These are phyloP conservation scores for Elaeis guineensis DNA, from an alignment of 176 grass and related monocot genomes.

Conservation along the genomic window DNA sequence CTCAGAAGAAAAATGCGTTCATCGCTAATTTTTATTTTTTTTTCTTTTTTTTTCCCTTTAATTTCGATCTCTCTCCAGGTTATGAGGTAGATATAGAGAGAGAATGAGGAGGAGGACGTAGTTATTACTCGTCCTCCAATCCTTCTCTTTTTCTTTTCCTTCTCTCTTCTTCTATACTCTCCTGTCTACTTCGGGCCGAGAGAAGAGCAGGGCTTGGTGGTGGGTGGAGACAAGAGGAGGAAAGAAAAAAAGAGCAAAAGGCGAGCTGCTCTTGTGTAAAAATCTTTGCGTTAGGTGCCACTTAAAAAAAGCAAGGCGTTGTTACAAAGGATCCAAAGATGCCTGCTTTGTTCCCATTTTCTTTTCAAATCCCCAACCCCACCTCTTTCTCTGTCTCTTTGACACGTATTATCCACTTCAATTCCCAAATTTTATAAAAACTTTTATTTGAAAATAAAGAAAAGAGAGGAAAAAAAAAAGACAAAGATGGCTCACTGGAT, in stretches of 20 bases:
- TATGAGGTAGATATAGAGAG: not conserved
- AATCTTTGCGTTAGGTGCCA: constrained; percentile 5
- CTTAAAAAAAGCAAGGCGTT: not conserved
- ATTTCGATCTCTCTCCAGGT: not conserved
- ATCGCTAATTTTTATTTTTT: no score
- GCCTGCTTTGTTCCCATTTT: not conserved
- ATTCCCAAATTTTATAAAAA: no score
- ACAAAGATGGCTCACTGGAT: no score
- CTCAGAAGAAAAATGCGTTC: no score
- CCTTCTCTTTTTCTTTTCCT: constrained; percentile 9
- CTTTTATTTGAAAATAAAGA: no score
- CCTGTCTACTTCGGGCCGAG: constrained; percentile 15
- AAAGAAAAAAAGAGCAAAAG: not conserved
- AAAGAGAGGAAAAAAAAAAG: no score
- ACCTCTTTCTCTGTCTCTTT: no score
- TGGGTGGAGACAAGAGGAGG: not conserved
- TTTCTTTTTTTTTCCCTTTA: no score
- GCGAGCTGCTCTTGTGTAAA: no score
- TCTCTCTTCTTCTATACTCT: not conserved
- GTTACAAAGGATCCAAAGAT: constrained; percentile 29
- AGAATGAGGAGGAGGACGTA: constrained; percentile 5
- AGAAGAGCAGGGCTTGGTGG: constrained; percentile 10
- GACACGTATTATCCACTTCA: no score
- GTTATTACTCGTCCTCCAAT: constrained; percentile 4
- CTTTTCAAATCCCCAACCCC: no score